Conservation (phyloP, 495 filamentous ascomycete species). For the Podospora conica region DNA sequence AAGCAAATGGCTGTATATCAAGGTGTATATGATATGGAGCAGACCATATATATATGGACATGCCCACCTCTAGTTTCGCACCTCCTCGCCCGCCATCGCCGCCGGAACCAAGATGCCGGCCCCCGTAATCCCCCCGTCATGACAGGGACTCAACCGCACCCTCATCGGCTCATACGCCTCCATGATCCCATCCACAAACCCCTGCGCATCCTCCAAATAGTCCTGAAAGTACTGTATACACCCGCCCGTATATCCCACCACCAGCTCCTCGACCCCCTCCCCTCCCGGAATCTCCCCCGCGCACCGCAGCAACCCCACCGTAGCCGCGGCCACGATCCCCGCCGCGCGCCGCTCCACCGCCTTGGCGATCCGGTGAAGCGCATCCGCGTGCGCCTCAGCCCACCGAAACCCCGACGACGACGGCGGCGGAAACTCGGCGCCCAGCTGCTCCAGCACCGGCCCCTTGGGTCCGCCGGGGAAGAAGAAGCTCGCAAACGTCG, state of each 20-base stretch:
- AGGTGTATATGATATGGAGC: too few species aligned
- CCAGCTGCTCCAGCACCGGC: slow-evolving; percentile 45
- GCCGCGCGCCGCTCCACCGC: slow-evolving; percentile 63
- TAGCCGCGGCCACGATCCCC: slow-evolving; percentile 64
- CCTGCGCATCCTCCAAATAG: slow-evolving; percentile 63
- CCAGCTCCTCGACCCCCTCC: slow-evolving; percentile 48
- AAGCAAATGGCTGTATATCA: background rate
- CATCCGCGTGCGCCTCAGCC: slow-evolving; percentile 50
- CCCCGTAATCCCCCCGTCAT: slow-evolving; percentile 70
- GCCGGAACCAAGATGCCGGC: slow-evolving; percentile 67
- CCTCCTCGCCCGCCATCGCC: slow-evolving; percentile 19
- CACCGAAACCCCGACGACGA: slow-evolving; percentile 44
- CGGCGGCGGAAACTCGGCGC: slow-evolving; percentile 45
- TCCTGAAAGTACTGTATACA: slow-evolving; percentile 72
- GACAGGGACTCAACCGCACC: slow-evolving; percentile 61
- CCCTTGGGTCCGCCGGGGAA: slow-evolving; percentile 46
- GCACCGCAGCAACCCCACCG: slow-evolving; percentile 60
- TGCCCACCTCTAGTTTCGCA: background rate
- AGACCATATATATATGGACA: background rate
- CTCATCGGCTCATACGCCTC: slow-evolving; percentile 38
- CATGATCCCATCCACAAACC: slow-evolving; percentile 59
- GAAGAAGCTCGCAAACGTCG: slow-evolving; percentile 63
- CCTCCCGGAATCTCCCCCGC: slow-evolving; percentile 55
- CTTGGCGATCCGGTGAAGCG: slow-evolving; percentile 55
- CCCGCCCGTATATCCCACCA: slow-evolving; percentile 72